Evolutionary conservation across 177 flowering plant species (phyloP), one percentile per base, ranked within the genome.

Genomic region (Vitis hybrid): DNA sequence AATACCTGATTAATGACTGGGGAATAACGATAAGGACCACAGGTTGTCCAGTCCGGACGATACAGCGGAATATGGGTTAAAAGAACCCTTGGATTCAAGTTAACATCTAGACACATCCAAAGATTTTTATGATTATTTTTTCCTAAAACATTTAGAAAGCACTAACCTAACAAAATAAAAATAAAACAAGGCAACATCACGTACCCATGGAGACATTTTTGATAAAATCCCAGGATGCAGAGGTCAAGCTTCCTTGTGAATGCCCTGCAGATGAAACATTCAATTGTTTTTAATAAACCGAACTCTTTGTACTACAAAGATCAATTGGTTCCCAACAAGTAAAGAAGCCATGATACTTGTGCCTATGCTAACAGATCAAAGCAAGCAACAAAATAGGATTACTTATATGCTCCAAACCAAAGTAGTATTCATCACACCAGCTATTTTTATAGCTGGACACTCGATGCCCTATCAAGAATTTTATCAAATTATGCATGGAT

Each of bases 41-140:
- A 94, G 3, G 79, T 51, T 68, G 97, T 89, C 81, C 79, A 52
- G 75, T 92, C 90, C 7, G 79, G 85, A 31, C 98, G 97, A 81
- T 89, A 86, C 64, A 94, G 72, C 45, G 98, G 98, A 57, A 92
- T 92, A 80, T 94, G 98, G 20, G 94, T 91, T 82, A 94, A 78
- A 49, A 94, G 72, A 63, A 92, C 94, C 82, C 86, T 88, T 60
- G 90, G 86, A 66, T 63, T 64, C 13, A 60, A 72, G 49, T 55
- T 56, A 68, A 7, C 71, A 86, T 80, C 97, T 90, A 79, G 15
- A 76, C 8, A 61, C 61, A 70, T 29, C 31, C 52, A 50, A 69
- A 34, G 14, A 4, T 58, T 20, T 11, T 2, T 1, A n/a, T 26
- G 48, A 39, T 50, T 58, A 53, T 4, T 68, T 2, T 48, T 53